These are phyloP conservation scores for Lipomyces sp. DNA, from an alignment of 805 yeast genomes.

Conservation along the genomic window DNA sequence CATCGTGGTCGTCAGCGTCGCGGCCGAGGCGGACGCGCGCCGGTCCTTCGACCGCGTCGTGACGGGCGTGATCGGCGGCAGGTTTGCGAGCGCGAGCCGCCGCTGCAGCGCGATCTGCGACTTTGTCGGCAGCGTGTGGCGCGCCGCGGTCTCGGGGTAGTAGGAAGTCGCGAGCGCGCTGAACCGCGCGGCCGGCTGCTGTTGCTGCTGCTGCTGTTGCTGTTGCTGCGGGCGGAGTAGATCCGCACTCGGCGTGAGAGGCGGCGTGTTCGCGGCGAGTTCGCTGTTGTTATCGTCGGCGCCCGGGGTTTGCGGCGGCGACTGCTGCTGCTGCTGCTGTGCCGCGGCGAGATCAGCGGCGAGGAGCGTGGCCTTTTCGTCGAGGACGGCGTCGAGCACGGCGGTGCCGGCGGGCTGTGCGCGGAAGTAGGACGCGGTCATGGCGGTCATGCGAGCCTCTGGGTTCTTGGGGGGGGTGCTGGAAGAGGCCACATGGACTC, in stretches of 20 bases:
- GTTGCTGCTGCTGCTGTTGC: neutral
- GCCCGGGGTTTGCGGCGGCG: neutral
- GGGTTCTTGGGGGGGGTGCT: too few relatives aligned
- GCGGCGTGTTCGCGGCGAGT: too few relatives aligned
- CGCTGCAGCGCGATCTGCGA: slow-evolving; percentile 16
- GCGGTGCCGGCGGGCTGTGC: too few relatives aligned
- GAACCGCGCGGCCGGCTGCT: neutral
- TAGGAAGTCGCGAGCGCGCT: neutral
- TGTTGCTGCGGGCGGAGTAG: neutral
- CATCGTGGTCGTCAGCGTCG: neutral
- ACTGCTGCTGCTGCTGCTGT: neutral
- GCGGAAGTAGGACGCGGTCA: too few relatives aligned
- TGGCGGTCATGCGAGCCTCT: too few relatives aligned
- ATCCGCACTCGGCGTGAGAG: too few relatives aligned
- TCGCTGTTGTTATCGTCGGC: too few relatives aligned
- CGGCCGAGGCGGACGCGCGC: neutral
- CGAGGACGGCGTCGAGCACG: neutral
- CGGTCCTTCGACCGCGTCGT: slow-evolving; percentile 28
- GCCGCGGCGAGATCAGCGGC: slow-evolving; percentile 6
- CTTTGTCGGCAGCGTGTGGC: neutral
- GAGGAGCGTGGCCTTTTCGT: slow-evolving; percentile 4
- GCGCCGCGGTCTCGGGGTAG: neutral
- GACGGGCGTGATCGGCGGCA: slow-evolving; percentile 29
- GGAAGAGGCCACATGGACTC: too few relatives aligned
- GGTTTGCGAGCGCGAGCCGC: slow-evolving; percentile 26